phyloP scores from a whole-genome alignment of 2,329 filamentous ascomycete genomes.

The Amesomyces nigricolor region DNA sequence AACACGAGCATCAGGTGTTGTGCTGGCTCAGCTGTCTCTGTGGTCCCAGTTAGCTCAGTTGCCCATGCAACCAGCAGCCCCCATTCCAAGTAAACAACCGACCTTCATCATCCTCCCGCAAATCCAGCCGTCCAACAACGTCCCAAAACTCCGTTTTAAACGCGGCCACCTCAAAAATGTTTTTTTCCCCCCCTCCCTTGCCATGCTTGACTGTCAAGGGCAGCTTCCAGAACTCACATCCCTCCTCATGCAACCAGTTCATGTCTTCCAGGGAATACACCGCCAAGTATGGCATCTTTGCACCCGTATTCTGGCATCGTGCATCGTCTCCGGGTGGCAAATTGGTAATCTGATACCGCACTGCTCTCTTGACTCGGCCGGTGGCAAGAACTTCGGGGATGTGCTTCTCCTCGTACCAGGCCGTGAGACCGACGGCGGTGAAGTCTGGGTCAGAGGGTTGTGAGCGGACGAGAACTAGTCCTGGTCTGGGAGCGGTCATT shows the following conservation, averaged over 20 bases:
- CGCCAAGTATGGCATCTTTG: not conserved
- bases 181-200: not conserved
- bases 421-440: not conserved
- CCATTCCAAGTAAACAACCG: too few relatives aligned
- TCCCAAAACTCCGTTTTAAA: conserved; percentile 6
- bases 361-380: not conserved
- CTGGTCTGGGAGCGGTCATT: not conserved
- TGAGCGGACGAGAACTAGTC: conserved; percentile 1
- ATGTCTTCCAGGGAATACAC: conserved; percentile 3
- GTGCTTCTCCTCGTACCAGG: conserved; percentile 4
- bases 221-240: conserved; percentile 3
- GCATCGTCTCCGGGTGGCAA: not conserved
- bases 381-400: conserved; percentile 9
- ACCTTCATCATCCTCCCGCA: not conserved
- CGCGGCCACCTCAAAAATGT: conserved; percentile 3
- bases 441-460: not conserved
- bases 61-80: not conserved
- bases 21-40: not conserved
- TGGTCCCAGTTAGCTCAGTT: too few relatives aligned
- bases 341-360: not conserved
- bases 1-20: not conserved
- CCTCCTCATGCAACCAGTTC: conserved; percentile 8
- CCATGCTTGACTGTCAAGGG: not conserved
- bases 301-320: not conserved
- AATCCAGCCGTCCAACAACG: not conserved